These are phyloP conservation scores for Pythium sukuiense DNA, from an alignment of 352 stramenopile species.

Conservation along the genomic window DNA sequence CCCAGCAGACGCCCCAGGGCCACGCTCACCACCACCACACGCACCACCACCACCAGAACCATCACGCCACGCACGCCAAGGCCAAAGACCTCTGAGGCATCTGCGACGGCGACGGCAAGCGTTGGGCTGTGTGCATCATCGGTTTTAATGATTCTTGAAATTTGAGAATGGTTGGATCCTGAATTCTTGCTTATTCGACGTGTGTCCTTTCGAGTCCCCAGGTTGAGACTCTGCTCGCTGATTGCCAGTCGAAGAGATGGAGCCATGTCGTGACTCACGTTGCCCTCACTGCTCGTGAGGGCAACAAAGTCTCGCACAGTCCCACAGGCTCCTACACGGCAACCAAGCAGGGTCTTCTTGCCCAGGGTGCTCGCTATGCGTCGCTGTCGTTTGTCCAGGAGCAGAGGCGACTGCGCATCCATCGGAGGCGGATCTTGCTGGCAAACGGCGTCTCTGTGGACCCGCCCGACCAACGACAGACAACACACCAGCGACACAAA, in stretches of 20 bases:
- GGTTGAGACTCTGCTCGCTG: too few species aligned
- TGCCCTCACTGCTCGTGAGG: too few species aligned
- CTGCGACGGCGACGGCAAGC: too few species aligned
- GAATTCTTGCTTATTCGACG: background rate
- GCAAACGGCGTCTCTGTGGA: background rate
- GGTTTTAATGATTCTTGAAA: background rate
- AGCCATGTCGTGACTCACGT: too few species aligned
- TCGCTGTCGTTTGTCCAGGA: conserved; percentile 17
- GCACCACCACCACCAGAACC: conserved; percentile 17
- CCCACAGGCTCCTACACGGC: background rate
- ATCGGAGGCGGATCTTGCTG: conserved; percentile 21
- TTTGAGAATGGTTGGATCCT: conserved; percentile 5
- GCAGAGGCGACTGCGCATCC: conserved; percentile 28
- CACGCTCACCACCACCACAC: conserved; percentile 13
- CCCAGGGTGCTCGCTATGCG: conserved; percentile 4
- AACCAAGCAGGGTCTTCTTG: background rate
- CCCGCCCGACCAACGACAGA: background rate
- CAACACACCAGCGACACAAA: background rate
- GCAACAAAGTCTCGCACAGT: background rate
- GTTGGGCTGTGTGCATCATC: too few species aligned
- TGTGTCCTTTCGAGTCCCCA: background rate
- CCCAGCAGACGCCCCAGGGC: background rate
- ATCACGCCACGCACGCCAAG: conserved; percentile 11
- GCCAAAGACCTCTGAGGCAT: conserved; percentile 18
- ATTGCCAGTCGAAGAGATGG: background rate